phyloP scores from a whole-genome alignment of 73 alveolate genomes.

The Paramecium tetraurelia region DNA sequence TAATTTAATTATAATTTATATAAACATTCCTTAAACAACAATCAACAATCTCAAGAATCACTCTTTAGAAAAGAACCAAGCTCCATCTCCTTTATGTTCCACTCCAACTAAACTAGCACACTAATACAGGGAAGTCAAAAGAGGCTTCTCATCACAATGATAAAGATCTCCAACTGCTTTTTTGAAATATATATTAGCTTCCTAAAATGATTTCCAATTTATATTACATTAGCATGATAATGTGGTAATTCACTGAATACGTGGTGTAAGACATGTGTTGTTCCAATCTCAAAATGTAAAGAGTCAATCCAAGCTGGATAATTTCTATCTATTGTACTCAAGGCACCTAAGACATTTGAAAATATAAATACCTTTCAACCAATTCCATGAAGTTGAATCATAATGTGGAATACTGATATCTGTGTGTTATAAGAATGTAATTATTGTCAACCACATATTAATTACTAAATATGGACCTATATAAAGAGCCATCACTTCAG shows the following conservation, averaged over 20 bases:
- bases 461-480: constrained; percentile 51
- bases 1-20: neutral
- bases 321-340: constrained; percentile 58
- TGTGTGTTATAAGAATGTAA: constrained; percentile 55
- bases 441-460: constrained; percentile 46
- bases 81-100: constrained; percentile 25
- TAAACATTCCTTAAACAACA: neutral
- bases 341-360: neutral
- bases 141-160: neutral
- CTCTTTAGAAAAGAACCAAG: neutral
- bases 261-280: constrained; percentile 55
- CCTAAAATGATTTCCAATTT: neutral
- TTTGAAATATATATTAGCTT: constrained; percentile 49
- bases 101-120: neutral
- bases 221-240: constrained; percentile 45
- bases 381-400: constrained; percentile 42
- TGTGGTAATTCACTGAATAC: constrained; percentile 54
- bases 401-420: constrained; percentile 52
- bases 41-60: neutral
- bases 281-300: constrained; percentile 39
- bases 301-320: constrained; percentile 48
- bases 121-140: neutral
- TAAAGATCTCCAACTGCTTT: constrained; percentile 25
- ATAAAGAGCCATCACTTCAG: constrained; percentile 48
- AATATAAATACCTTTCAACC: constrained; percentile 27